Evolutionary conservation across 108 stramenopile genomes (phyloP).

Genomic region (Schizochytrium sp.): DNA sequence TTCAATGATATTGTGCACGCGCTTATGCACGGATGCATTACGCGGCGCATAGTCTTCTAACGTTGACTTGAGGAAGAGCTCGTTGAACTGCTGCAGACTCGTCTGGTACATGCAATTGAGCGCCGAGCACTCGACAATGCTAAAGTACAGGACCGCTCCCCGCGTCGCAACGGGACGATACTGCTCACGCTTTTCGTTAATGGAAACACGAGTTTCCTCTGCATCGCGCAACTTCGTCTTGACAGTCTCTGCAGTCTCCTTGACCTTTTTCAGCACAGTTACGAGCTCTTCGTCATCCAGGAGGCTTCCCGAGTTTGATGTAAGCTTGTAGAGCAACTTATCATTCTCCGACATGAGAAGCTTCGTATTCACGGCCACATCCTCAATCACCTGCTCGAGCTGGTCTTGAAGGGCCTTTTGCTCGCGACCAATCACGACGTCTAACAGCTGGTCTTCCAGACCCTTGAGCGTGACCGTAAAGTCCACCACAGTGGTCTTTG

Average conservation of each 20-base stretch:
- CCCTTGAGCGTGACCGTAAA: slow-evolving; percentile 83
- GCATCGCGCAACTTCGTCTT: slow-evolving; percentile 71
- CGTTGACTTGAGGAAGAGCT: slow-evolving; percentile 74
- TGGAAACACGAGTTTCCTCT: slow-evolving; percentile 68
- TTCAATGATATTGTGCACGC: slow-evolving; percentile 79
- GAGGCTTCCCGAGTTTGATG: slow-evolving; percentile 71
- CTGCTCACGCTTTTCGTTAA: slow-evolving; percentile 81
- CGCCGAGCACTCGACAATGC: slow-evolving; percentile 74
- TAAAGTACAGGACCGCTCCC: slow-evolving; percentile 77
- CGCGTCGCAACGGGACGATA: slow-evolving; percentile 77
- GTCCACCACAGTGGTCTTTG: slow-evolving; percentile 83
- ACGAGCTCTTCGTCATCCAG: slow-evolving; percentile 81
- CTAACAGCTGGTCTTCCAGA: slow-evolving; percentile 80
- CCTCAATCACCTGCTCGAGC: slow-evolving; percentile 76
- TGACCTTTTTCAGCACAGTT: slow-evolving; percentile 72
- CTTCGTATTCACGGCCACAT: slow-evolving; percentile 79
- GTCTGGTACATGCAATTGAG: slow-evolving; percentile 88
- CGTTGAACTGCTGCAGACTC: slow-evolving; percentile 70
- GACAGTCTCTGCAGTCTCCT: slow-evolving; percentile 80
- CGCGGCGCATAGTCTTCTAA: slow-evolving; percentile 61
- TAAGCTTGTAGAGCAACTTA: slow-evolving; percentile 66
- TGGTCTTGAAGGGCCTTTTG: slow-evolving; percentile 82
- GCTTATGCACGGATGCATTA: slow-evolving; percentile 67
- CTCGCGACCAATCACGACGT: slow-evolving; percentile 77
- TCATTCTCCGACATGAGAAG: slow-evolving; percentile 69